Evolutionary conservation across 179 eudicot genomes (phyloP), one percentile per base, ranked within the genome.

Genomic region (Spinacia oleracea): DNA sequence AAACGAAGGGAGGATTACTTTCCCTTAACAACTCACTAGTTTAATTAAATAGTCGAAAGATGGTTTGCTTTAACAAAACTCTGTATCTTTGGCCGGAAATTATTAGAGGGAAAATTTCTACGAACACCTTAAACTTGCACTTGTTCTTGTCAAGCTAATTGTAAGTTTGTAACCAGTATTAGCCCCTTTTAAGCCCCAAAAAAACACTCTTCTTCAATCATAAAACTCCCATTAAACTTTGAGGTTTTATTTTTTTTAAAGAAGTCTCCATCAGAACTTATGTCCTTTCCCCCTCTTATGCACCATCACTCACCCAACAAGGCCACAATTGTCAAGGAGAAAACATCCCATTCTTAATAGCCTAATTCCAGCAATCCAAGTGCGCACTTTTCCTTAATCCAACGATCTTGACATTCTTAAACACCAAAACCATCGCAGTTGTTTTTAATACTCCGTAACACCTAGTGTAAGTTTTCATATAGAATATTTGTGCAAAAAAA

Each of bases 261-360:
- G 25, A 34, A 18, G 75, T 72, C 63, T 20, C 25, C 63, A 53
- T 72, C 63, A 72, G 18, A 50, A 72, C 1, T 72, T 8, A 62
- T 72, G 62, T 32, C 42, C 62, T 71, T 71, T 29, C 48, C 56
- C 45, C 31, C 9, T 71, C 73, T 43, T 6, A 71, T 50, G 40
- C 23, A 7, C 42, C 74, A 71, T 46, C 59, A 31, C 59, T 71
- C 1, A 51, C 14, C 43, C 53, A 45, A 45, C 58, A 46, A 71
- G 25, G 11, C 43, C 53, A 45, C 74, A 46, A 46, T 71, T 48
- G 59, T 43, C 74, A 48, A 29, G 59, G 16, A 21, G 31, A 20
- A 78, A 78, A 25, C 35, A 29, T 16, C 7, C 25, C 10, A 38
- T 3, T 59, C 38, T 72, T 35, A 72, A 60, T 65, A 32, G 76